Percentiles rank a stretch among this genome's conserved stretches.
Evolutionary conservation across 2,329 filamentous ascomycete species (phyloP).

Genomic region (Fusarium napiforme): DNA sequence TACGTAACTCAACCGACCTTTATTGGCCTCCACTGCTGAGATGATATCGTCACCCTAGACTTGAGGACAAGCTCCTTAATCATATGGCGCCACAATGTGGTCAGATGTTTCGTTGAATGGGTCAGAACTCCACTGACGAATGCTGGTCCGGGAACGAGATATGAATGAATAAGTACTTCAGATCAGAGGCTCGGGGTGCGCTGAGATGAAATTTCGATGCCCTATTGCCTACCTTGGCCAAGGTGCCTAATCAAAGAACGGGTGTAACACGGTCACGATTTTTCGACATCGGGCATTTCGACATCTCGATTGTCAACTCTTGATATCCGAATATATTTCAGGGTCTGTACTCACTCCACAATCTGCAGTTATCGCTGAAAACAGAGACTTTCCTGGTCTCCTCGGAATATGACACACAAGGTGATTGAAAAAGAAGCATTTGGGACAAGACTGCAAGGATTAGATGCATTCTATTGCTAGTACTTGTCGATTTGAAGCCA

Average conservation of each 20-base stretch:
- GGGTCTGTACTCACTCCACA: background rate
- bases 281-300: background rate
- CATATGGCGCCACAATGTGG: conserved; percentile 11
- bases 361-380: background rate
- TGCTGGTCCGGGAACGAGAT: conserved; percentile 1
- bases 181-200: background rate
- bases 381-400: conserved; percentile 7
- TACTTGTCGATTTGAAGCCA: conserved; percentile 32
- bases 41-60: background rate
- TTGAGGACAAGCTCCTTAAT: background rate
- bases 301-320: background rate
- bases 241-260: background rate
- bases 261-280: background rate
- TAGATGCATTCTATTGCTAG: conserved; percentile 34
- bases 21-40: background rate
- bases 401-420: conserved; percentile 32
- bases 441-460: conserved; percentile 29
- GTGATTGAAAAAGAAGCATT: conserved; percentile 20
- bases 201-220: background rate
- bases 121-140: conserved; percentile 21
- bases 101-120: conserved; percentile 17
- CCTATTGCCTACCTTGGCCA: background rate
- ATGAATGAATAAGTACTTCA: background rate
- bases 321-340: background rate
- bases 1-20: background rate